Percentiles rank a stretch among this genome's conserved stretches.
Evolutionary conservation across 2,329 filamentous ascomycete species (phyloP).

Genomic region (Bipolaris zeicola): DNA sequence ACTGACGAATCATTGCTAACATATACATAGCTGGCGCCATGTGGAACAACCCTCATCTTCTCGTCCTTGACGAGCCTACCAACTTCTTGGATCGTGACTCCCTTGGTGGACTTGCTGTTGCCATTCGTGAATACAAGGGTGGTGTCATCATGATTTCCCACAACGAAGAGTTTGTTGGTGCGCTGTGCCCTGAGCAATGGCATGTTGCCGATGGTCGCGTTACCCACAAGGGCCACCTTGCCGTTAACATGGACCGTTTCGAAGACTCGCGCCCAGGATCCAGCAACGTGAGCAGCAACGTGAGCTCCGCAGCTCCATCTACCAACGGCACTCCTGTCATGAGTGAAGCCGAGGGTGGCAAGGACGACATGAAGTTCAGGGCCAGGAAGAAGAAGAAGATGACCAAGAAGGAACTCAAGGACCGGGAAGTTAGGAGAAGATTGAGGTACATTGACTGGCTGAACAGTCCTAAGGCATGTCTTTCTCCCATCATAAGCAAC

Average conservation of each 20-base stretch:
- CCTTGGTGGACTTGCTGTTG: conserved; percentile 93
- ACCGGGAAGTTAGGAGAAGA: conserved; percentile 83
- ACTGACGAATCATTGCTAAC: conserved; percentile 14
- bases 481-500: neutral
- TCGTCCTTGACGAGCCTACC: conserved; percentile 97
- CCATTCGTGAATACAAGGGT: conserved; percentile 96
- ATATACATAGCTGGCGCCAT: conserved; percentile 72
- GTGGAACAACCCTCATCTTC: conserved; percentile 98
- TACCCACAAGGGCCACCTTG: conserved; percentile 77
- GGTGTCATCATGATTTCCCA: conserved; percentile 99
- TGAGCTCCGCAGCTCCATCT: conserved; percentile 45
- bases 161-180: conserved; percentile 98
- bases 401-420: conserved; percentile 95
- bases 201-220: conserved; percentile 88
- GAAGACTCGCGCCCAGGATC: conserved; percentile 76
- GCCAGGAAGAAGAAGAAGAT: conserved; percentile 98
- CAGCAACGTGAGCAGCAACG: conserved; percentile 57
- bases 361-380: conserved; percentile 82
- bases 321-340: conserved; percentile 70
- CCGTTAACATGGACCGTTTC: conserved; percentile 79
- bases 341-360: conserved; percentile 81
- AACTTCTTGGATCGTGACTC: conserved; percentile 99
- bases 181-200: conserved; percentile 95
- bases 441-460: conserved; percentile 81
- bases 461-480: conserved; percentile 66